Conservation (phyloP, 345 rosid genomes). For the Ailanthus altissimus region DNA sequence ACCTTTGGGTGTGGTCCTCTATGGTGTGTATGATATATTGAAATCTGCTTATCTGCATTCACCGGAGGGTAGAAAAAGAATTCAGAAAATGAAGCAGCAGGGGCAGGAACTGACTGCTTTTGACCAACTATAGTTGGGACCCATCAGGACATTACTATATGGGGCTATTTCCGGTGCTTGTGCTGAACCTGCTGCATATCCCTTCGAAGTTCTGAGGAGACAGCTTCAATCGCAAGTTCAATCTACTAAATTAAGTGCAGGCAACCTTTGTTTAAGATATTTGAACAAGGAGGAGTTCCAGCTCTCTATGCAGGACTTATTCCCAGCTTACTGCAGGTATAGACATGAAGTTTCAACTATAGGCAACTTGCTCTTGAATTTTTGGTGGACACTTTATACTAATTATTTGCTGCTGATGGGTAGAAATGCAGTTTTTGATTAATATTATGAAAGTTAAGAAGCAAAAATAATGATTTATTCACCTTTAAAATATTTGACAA, state of each 20-base stretch:
- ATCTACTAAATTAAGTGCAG: conserved; percentile 54
- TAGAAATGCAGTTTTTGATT: neutral
- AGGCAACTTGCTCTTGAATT: neutral
- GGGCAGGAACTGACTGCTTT: conserved; percentile 62
- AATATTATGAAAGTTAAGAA: neutral
- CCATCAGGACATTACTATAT: conserved; percentile 60
- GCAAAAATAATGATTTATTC: neutral
- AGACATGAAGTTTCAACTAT: neutral
- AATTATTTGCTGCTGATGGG: neutral
- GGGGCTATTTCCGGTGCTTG: conserved; percentile 83
- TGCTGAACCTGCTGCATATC: conserved; percentile 74
- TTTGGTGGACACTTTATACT: neutral
- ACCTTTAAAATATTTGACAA: neutral
- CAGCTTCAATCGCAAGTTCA: conserved; percentile 68
- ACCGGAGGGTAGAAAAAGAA: conserved; percentile 62
- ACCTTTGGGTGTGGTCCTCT: conserved; percentile 76
- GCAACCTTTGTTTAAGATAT: conserved; percentile 57
- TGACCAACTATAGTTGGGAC: conserved; percentile 76
- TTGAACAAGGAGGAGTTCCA: conserved; percentile 69
- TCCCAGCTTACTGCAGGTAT: conserved; percentile 78
- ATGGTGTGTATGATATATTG: conserved; percentile 66
- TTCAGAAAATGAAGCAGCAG: conserved; percentile 53
- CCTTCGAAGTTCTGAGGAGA: conserved; percentile 79
- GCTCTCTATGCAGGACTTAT: conserved; percentile 70
- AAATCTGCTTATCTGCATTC: conserved; percentile 67